Evolutionary conservation across 2,329 filamentous ascomycete genomes (phyloP).

Genomic region (Aspergillus unguis): DNA sequence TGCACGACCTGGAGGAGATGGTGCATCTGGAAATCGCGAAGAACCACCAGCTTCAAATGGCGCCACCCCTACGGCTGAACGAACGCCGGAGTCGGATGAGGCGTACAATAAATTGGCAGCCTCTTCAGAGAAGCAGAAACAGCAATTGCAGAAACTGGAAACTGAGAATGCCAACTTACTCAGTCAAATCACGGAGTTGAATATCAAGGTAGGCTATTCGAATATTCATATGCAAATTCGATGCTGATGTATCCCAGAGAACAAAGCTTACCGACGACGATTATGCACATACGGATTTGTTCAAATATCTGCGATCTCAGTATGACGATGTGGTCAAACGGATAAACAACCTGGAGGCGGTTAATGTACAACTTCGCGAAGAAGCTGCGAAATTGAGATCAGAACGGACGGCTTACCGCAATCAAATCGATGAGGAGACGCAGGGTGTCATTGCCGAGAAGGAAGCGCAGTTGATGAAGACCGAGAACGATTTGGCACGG

Average conservation of each 20-base stretch:
- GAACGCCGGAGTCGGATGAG: constrained; percentile 67
- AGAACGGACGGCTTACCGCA: constrained; percentile 78
- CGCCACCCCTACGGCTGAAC: constrained; percentile 48
- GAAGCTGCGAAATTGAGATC: constrained; percentile 81
- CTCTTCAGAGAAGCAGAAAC: constrained; percentile 75
- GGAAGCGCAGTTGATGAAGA: constrained; percentile 74
- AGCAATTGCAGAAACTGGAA: constrained; percentile 77
- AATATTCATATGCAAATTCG: not conserved
- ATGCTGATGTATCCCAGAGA: constrained; percentile 41
- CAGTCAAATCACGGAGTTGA: constrained; percentile 75
- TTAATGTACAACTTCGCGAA: constrained; percentile 77
- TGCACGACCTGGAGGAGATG: constrained; percentile 46
- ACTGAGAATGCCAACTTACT: constrained; percentile 70
- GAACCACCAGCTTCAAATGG: constrained; percentile 55
- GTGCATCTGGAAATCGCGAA: constrained; percentile 50
- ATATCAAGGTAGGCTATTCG: constrained; percentile 45
- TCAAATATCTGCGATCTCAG: constrained; percentile 85
- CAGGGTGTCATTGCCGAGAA: constrained; percentile 70
- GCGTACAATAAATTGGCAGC: constrained; percentile 76
- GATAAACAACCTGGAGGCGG: constrained; percentile 86
- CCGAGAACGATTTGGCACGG: constrained; percentile 80
- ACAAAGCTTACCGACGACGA: constrained; percentile 84
- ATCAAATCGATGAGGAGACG: constrained; percentile 76
- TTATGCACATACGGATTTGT: constrained; percentile 86
- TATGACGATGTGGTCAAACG: constrained; percentile 91